Evolutionary conservation across 305 asterid species (phyloP), one percentile per base, ranked within the genome.

Genomic region (Petunia hybrid): DNA sequence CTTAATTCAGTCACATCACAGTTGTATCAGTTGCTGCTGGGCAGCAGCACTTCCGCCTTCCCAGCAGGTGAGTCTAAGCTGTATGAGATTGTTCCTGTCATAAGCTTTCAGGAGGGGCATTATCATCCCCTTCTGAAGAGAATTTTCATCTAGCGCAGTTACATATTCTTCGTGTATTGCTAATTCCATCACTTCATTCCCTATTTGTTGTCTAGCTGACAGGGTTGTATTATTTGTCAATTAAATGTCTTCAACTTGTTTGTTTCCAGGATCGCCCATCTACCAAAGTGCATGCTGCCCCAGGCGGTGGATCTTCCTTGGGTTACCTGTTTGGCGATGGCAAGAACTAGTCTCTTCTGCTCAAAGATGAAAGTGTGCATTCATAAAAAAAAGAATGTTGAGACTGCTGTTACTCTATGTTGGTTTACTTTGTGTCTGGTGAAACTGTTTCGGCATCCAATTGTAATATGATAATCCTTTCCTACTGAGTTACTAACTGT

Each of bases 191-290:
- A 31, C 61, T 31, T n/a, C 9, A 35, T 71, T 46, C 43, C 35
- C 60, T 70, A 22, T 8, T 46, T 48, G 31, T 35, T 71, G 22
- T 48, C 62, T 12, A 48, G 42, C 39, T 2, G 43, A 48, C 13
- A 35, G 45, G 61, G 43, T 71, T 31, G 35, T 71, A 12, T 35
- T 71, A 40, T 48, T 71, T 48, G 78, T 71, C 78, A 48, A 71
- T 35, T 35, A 35, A 71, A 71, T 71, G 62, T 71, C 6, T 48
- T 43, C 31, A 35, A 31, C 35, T 71, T 5, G 22, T 67, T 59
- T 42, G 46, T 74, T 84, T 78, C 10, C 83, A 87, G 90, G 90
- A 87, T 79, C 87, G 90, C 60, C 90, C 90, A 38, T 85, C 90
- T 4, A 80, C 84, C 41, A 82, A 84, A 63, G 83, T 83, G 64